Evolutionary conservation across 345 rosid genomes (phyloP), one percentile per base, ranked within the genome.

Genomic region (Moringa oleifera): DNA sequence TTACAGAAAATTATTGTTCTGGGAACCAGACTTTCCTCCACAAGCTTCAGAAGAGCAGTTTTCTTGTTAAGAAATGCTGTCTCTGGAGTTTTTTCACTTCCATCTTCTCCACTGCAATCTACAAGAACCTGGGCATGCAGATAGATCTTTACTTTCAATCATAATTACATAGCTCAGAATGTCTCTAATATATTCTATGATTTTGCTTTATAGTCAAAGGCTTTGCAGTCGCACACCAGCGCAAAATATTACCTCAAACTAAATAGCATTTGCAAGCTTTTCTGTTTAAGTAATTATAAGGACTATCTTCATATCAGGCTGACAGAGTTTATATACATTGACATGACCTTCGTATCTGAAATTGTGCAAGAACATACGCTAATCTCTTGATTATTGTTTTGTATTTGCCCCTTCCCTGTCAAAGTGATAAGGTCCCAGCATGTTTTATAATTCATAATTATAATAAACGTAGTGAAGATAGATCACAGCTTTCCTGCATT

Each of bases 1-100:
- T 93, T 90, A 64, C 96, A 90, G 79, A 90, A 93, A 66, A 93
- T 67, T 63, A 93, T 90, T 7, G 96, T 84, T 79, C 84, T 93
- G 28, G 81, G 28, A 70, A 84, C 94, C 24, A 87, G 83, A 41
- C 52, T 79, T 58, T 78, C 80, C 71, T 79, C 90, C 57, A 73
- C 71, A 19, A 93, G 75, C 84, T 81, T 85, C 72, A 90, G 67
- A 55, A 93, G 91, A 62, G 98, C 91, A 23, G 62, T 57, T 75
- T 86, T 90, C 87, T 93, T 90, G 77, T 86, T 93, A 58, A 62
- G 51, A 73, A 93, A 93, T 20, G 98, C 96, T 11, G 81, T 79
- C 16, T 90, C 90, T 21, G 94, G 79, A 68, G 80, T 64, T 69
- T 73, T 90, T 58, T 78, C 90, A 20, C 85, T 58, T 67, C 64